A percentile compares a stretch with the other conserved stretches of the same genome.
Conservation (phyloP, 495 filamentous ascomycete genomes). For the Penicillium pulvis region DNA sequence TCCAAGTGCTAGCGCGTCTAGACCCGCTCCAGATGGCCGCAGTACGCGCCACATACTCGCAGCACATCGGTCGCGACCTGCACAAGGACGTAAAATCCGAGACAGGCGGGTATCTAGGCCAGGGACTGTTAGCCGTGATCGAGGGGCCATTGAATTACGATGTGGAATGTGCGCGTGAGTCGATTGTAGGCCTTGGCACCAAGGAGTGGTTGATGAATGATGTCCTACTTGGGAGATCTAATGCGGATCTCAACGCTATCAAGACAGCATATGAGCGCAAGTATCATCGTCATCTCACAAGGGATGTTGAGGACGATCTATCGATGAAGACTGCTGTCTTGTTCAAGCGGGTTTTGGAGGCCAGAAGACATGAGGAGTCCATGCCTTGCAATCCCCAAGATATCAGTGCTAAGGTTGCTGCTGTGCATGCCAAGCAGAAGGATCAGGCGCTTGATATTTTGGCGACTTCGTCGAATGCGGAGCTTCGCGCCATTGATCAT, state of each 20-base stretch:
- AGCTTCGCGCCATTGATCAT: constrained; percentile 77
- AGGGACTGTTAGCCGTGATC: constrained; percentile 67
- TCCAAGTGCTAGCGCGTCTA: constrained; percentile 62
- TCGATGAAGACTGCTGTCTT: constrained; percentile 81
- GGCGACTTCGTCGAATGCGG: constrained; percentile 68
- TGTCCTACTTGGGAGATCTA: constrained; percentile 76
- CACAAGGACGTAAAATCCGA: constrained; percentile 75
- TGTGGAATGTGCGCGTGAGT: constrained; percentile 60
- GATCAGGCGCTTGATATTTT: constrained; percentile 76
- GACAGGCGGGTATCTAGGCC: constrained; percentile 69
- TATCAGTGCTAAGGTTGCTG: constrained; percentile 69
- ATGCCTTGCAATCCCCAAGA: constrained; percentile 67
- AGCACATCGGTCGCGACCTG: constrained; percentile 64
- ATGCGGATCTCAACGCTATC: constrained; percentile 83
- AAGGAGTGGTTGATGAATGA: constrained; percentile 87
- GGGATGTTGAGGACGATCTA: constrained; percentile 73
- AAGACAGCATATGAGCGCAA: constrained; percentile 70
- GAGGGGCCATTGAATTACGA: constrained; percentile 78
- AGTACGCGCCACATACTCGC: constrained; percentile 62
- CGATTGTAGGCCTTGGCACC: constrained; percentile 78
- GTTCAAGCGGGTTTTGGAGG: constrained; percentile 76
- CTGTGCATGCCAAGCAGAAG: constrained; percentile 78
- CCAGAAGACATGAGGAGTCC: constrained; percentile 71
- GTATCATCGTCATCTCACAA: constrained; percentile 61
- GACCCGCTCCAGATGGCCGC: constrained; percentile 73